Evolutionary conservation across 2,329 filamentous ascomycete species (phyloP).

Genomic region (Arthrobotrys sinensis): DNA sequence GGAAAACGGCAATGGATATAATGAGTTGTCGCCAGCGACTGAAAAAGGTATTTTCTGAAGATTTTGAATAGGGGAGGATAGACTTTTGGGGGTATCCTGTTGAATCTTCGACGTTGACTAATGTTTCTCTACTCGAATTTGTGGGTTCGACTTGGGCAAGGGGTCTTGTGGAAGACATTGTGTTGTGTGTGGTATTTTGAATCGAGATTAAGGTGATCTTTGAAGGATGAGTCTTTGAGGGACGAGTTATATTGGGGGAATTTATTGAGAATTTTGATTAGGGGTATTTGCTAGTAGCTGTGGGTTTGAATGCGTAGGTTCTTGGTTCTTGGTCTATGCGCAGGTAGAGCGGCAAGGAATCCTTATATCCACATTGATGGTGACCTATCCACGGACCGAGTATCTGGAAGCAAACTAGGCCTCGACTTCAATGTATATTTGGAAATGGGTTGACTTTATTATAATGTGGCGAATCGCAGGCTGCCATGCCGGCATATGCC

Average conservation of each 20-base stretch:
- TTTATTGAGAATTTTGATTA: too few relatives aligned
- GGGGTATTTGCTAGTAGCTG: too few relatives aligned
- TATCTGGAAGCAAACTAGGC: too few relatives aligned
- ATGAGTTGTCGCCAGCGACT: constrained; percentile 38
- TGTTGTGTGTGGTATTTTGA: constrained; percentile 38
- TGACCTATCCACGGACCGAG: too few relatives aligned
- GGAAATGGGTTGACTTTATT: background rate
- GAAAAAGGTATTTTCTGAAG: constrained; percentile 30
- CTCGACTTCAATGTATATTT: background rate
- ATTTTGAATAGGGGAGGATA: background rate
- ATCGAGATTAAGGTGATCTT: too few relatives aligned
- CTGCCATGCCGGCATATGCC: background rate
- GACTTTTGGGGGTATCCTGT: constrained; percentile 28
- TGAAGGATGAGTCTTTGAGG: too few relatives aligned
- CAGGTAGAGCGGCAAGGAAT: too few relatives aligned
- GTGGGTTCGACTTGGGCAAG: background rate
- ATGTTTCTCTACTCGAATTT: background rate
- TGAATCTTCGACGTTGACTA: background rate
- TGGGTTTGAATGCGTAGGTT: too few relatives aligned
- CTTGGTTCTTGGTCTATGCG: too few relatives aligned
- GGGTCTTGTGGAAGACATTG: background rate
- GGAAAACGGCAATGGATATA: constrained; percentile 26
- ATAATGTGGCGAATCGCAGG: background rate
- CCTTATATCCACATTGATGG: too few relatives aligned
- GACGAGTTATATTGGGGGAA: too few relatives aligned